Base-by-base conservation (phyloP, 2,329 filamentous ascomycete species). In the Fusarium musae region DNA sequence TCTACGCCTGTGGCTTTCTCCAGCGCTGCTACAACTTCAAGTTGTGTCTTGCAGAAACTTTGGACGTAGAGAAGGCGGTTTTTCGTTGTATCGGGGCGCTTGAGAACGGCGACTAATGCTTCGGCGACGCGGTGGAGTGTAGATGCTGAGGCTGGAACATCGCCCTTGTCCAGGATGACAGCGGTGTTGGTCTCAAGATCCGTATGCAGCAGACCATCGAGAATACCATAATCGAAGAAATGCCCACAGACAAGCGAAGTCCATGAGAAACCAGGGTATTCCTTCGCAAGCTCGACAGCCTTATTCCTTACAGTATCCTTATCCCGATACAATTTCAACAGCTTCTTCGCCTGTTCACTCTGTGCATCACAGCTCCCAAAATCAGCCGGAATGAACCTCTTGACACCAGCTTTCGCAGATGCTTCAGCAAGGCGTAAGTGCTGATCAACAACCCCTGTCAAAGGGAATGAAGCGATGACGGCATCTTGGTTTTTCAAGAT, bases 351-450 rank as follows among this genome's bases (percentile, higher is more conserved):
- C 72, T 84, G 80, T 32, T 80, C 80, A n/a, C 75, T 78, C 47
- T 78, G 75, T 3, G 81, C 80, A 66, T 83, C 81, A 57, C 81
- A 82, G 70, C 79, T 78, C 39, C 83, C 84, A 66, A 87, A 92
- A 73, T 92, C 90, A 19, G 87, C 87, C 5, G 90, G 89, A 44
- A 92, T 83, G 81, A 90, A 91, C 32, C 89, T 85, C 72, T 88
- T 85, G 5, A 92, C 89, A 28, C 90, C 89, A 9, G 89, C 90
- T 10, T 84, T 83, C 44, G 88, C 84, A 30, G 89, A 86, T 1
- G 90, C 90, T 57, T 91, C 86, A 49, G 89, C 86, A 61, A 92
- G 83, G 12, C 87, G 80, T 10, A 83, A 68, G 57, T 83, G 81
- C 61, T 80, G 78, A 36, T 83, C 82, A 44, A 91, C 82, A 13